A percentile compares a stretch with the other conserved stretches of the same genome.
Evolutionary conservation across 2,329 filamentous ascomycete genomes (phyloP).

Genomic region (Pseudogymnoascus sp.): DNA sequence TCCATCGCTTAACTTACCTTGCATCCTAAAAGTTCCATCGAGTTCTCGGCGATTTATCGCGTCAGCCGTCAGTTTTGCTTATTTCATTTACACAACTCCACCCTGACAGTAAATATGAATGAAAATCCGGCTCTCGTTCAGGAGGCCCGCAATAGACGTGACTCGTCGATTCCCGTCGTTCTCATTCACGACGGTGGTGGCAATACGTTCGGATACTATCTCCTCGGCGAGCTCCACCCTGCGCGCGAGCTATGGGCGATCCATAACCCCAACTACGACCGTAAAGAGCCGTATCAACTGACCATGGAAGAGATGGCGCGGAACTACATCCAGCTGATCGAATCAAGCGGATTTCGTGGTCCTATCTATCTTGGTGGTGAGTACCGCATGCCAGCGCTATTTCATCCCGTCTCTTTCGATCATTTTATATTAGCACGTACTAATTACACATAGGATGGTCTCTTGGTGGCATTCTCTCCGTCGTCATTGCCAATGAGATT

Average conservation of each 20-base stretch:
- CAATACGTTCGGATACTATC: not conserved
- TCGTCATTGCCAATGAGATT: not conserved
- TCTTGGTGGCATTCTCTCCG: not conserved
- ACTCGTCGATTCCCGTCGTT: not conserved
- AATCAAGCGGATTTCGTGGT: not conserved
- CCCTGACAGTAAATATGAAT: not conserved
- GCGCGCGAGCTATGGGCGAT: constrained; percentile 9
- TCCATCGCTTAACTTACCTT: not conserved
- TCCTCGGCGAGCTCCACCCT: not conserved
- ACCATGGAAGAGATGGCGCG: constrained; percentile 1
- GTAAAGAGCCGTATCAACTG: not conserved
- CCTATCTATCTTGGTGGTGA: constrained; percentile 1
- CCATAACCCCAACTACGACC: not conserved
- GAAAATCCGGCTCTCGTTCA: not conserved
- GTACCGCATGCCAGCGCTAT: not conserved
- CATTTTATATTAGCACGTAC: not conserved
- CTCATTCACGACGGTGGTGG: constrained; percentile 7
- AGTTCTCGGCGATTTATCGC: not conserved
- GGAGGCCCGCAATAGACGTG: not conserved
- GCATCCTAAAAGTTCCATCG: not conserved
- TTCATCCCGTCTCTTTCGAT: not conserved
- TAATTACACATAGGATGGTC: not conserved
- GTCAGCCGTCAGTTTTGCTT: not conserved
- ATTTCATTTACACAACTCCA: not conserved
- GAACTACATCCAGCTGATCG: not conserved